Conservation (phyloP, 2,329 filamentous ascomycete species). For the Dactylella cylindrospora region DNA sequence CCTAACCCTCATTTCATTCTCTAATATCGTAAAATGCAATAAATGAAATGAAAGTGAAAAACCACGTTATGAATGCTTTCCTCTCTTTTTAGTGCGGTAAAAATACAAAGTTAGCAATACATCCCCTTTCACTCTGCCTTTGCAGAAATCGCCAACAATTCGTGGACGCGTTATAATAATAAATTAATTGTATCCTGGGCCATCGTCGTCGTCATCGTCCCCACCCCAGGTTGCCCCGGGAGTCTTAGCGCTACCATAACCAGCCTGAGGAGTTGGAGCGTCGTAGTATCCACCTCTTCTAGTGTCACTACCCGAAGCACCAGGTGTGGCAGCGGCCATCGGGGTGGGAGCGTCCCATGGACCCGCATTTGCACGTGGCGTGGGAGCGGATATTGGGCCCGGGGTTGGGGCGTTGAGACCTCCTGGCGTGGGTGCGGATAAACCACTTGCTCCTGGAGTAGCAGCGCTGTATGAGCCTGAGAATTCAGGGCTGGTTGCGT, state of each 20-base stretch:
- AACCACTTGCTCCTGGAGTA: constrained; percentile 64
- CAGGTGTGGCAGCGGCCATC: constrained; percentile 58
- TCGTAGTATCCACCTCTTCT: constrained; percentile 57
- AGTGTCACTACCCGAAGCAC: constrained; percentile 49
- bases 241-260: constrained; percentile 58
- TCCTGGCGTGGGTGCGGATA: constrained; percentile 72
- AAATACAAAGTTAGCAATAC: not conserved
- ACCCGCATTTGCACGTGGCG: constrained; percentile 63
- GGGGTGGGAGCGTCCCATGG: constrained; percentile 55
- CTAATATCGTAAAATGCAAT: constrained; percentile 7
- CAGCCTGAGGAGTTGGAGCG: constrained; percentile 61
- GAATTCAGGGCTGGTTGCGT: constrained; percentile 48
- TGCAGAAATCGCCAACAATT: not conserved
- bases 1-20: not conserved
- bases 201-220: constrained; percentile 33
- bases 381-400: constrained; percentile 64
- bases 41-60: not conserved
- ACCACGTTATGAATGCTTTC: not conserved
- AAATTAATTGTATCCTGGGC: constrained; percentile 25
- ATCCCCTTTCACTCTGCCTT: not conserved
- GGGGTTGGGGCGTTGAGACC: constrained; percentile 56
- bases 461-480: constrained; percentile 56
- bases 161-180: not conserved
- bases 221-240: constrained; percentile 43
- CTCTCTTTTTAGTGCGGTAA: not conserved